Conservation (phyloP, 2,329 filamentous ascomycete genomes). For the Ophioceras dolichostomum region DNA sequence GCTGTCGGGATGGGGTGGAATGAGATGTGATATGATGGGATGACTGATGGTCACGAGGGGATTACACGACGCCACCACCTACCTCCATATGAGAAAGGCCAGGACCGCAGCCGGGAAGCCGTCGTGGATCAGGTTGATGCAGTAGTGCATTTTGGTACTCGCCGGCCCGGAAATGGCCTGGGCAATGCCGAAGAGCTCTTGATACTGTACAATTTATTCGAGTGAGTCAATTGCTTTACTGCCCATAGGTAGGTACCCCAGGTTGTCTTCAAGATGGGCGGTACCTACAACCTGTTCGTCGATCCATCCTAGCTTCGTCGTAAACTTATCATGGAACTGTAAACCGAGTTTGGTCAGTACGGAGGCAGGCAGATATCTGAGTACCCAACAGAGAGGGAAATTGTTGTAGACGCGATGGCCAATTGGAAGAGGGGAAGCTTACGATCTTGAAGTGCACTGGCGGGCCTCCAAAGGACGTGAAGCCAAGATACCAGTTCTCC, state of each 20-base stretch:
- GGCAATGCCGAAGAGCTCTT: conserved; percentile 58
- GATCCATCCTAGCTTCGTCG: conserved; percentile 49
- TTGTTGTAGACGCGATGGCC: background rate
- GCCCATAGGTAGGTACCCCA: too few relatives aligned
- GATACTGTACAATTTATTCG: too few relatives aligned
- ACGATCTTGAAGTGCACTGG: conserved; percentile 59
- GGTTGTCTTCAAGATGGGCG: too few relatives aligned
- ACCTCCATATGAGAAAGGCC: conserved; percentile 54
- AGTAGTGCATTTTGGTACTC: conserved; percentile 62
- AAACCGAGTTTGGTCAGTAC: too few relatives aligned
- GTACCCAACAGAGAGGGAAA: background rate
- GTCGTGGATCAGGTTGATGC: conserved; percentile 50
- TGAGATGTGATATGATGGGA: too few relatives aligned
- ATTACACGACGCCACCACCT: conserved; percentile 5
- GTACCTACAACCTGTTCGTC: conserved; percentile 53
- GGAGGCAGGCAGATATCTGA: too few relatives aligned
- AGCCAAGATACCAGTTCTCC: conserved; percentile 47
- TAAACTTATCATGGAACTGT: conserved; percentile 47
- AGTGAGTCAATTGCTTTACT: background rate
- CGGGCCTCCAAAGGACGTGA: conserved; percentile 55
- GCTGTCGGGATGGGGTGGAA: too few relatives aligned
- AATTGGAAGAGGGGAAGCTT: conserved; percentile 8
- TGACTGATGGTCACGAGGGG: too few relatives aligned
- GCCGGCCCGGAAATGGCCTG: conserved; percentile 57
- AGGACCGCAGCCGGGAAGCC: conserved; percentile 45